Percentiles rank a stretch among this genome's conserved stretches.
These are phyloP conservation scores for Oryza meridionalis DNA, from an alignment of 176 grass and related monocot species.

Conservation along the genomic window DNA sequence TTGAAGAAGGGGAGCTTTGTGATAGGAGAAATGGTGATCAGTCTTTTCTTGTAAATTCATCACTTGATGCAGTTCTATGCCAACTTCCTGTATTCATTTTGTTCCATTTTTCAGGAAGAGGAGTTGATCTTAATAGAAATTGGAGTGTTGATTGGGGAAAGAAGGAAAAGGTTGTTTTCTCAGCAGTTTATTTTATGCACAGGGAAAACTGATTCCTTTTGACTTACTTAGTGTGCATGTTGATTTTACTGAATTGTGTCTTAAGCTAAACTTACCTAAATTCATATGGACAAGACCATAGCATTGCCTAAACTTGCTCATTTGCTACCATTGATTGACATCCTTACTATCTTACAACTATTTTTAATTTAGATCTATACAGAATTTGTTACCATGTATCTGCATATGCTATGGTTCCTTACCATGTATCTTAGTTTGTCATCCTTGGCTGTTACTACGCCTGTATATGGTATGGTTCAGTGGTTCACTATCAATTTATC, in stretches of 20 bases:
- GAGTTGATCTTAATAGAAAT: constrained; percentile 98
- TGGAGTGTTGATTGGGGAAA: constrained; percentile 99
- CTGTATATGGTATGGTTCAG: neutral
- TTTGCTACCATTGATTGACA: neutral
- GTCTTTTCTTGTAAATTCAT: constrained; percentile 18
- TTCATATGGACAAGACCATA: neutral
- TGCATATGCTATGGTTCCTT: neutral
- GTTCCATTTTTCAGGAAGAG: constrained; percentile 71
- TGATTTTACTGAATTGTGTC: constrained; percentile 5
- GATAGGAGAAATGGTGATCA: constrained; percentile 96
- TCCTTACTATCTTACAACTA: neutral
- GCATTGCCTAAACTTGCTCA: neutral
- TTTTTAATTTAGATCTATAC: constrained; percentile 8
- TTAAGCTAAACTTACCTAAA: constrained; percentile 7
- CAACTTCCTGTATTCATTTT: neutral
- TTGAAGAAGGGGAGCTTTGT: constrained; percentile 88
- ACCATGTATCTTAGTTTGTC: constrained; percentile 7
- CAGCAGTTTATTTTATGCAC: neutral
- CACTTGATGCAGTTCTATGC: neutral
- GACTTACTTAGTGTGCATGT: neutral
- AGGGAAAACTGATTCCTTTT: constrained; percentile 3
- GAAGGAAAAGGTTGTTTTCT: constrained; percentile 85
- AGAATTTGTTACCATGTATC: neutral
- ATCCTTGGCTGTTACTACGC: neutral
- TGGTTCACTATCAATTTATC: neutral